These are phyloP conservation scores for Citropsis articulata DNA, from an alignment of 345 rosid genomes.

Conservation along the genomic window DNA sequence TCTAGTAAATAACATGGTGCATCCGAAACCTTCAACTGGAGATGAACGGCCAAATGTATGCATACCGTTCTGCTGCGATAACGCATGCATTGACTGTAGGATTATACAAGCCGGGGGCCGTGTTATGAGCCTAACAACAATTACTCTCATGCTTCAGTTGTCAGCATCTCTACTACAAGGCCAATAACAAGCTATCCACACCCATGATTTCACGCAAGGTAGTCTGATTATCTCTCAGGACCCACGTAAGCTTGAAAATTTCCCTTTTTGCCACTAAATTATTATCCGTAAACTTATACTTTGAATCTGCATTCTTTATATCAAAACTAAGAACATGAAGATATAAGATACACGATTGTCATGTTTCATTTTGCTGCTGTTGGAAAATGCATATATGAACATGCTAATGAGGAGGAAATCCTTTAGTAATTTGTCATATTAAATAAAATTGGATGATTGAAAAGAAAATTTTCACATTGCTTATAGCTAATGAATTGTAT, in stretches of 20 bases:
- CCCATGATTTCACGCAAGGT: slow-evolving; percentile 29
- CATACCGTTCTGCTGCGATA: slow-evolving; percentile 22
- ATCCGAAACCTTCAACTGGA: slow-evolving; percentile 20
- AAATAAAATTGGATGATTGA: no score
- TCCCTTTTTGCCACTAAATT: background rate
- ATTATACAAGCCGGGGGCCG: slow-evolving; percentile 28
- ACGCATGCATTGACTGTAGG: slow-evolving; percentile 15
- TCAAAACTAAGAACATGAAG: no score
- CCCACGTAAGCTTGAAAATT: background rate
- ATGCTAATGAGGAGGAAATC: background rate
- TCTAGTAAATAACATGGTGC: slow-evolving; percentile 16
- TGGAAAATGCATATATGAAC: background rate
- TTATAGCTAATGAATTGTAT: no score
- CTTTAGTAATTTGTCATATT: background rate
- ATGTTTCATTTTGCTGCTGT: background rate
- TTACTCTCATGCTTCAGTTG: slow-evolving; percentile 29
- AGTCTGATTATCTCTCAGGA: slow-evolving; percentile 1
- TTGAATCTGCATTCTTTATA: no score
- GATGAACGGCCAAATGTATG: slow-evolving; percentile 19
- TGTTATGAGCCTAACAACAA: slow-evolving; percentile 23
- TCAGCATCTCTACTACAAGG: slow-evolving; percentile 31
- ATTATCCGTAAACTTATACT: no score
- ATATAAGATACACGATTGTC: background rate
- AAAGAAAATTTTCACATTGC: no score
- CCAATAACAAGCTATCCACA: slow-evolving; percentile 21